These are phyloP conservation scores for Diphasiastrum complanatum DNA, from an alignment of 83 land plant species.

Conservation along the genomic window DNA sequence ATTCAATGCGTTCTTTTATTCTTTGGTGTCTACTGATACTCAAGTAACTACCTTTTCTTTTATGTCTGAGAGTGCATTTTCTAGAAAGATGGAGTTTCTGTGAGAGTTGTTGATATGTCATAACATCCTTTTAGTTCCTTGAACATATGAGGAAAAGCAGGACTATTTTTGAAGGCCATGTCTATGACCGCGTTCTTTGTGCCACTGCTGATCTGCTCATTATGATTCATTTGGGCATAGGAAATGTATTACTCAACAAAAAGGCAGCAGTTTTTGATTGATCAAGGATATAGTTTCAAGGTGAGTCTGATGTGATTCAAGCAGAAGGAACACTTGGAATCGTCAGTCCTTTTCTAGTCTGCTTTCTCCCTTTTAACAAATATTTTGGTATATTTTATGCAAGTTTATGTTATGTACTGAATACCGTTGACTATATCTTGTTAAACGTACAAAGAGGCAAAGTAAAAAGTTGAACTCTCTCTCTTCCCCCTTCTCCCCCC, in stretches of 20 bases:
- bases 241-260: constrained; percentile 97
- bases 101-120: too few species aligned
- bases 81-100: background rate
- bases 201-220: too few species aligned
- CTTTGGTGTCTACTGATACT: constrained; percentile 96
- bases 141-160: too few species aligned
- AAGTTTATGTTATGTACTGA: too few species aligned
- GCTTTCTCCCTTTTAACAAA: background rate
- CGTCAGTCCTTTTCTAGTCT: background rate
- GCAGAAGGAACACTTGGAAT: background rate
- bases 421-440: too few species aligned
- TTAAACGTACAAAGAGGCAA: too few species aligned
- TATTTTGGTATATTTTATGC: background rate
- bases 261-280: constrained; percentile 92
- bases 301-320: constrained; percentile 19
- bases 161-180: too few species aligned
- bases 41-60: constrained; percentile 52
- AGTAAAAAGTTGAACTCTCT: too few species aligned
- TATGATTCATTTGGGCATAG: too few species aligned
- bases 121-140: too few species aligned
- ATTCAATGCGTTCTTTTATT: constrained; percentile 97
- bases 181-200: background rate
- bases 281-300: constrained; percentile 98
- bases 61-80: background rate
- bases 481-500: too few species aligned